These are phyloP conservation scores for Penicillium ochrochloron DNA, from an alignment of 495 filamentous ascomycete genomes.

Conservation along the genomic window DNA sequence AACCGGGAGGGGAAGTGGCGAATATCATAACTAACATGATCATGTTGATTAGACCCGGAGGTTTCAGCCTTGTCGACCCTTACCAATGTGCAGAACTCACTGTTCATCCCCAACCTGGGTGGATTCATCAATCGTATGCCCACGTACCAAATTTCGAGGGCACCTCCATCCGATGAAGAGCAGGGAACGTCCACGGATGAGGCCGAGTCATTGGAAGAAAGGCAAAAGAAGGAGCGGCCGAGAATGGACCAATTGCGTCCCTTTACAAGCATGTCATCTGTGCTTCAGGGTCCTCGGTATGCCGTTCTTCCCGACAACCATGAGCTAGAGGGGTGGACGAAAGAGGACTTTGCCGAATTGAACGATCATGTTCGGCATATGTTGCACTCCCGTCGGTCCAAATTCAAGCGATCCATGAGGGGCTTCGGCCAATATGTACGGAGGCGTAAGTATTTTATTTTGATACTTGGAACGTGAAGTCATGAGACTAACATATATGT, in stretches of 20 bases:
- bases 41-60: slow-evolving; percentile 64
- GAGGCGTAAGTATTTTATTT: slow-evolving; percentile 54
- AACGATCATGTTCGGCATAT: slow-evolving; percentile 84
- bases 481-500: background rate
- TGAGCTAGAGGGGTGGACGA: slow-evolving; percentile 68
- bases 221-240: slow-evolving; percentile 32
- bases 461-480: background rate
- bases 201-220: slow-evolving; percentile 30
- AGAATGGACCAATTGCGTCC: slow-evolving; percentile 32
- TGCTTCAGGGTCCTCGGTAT: slow-evolving; percentile 41
- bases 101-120: slow-evolving; percentile 74
- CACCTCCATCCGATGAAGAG: slow-evolving; percentile 39
- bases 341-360: slow-evolving; percentile 69
- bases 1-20: background rate
- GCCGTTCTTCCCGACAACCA: slow-evolving; percentile 59
- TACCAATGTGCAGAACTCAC: slow-evolving; percentile 79
- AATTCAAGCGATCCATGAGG: slow-evolving; percentile 74
- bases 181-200: slow-evolving; percentile 40
- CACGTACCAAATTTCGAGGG: slow-evolving; percentile 70
- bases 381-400: slow-evolving; percentile 75
- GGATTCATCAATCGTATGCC: slow-evolving; percentile 69
- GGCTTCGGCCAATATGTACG: slow-evolving; percentile 75
- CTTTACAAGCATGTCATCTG: slow-evolving; percentile 40
- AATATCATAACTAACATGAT: slow-evolving; percentile 4
- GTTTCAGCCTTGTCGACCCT: slow-evolving; percentile 73